Conservation (phyloP, 352 stramenopile genomes). For the Phytopythium delawarense region DNA sequence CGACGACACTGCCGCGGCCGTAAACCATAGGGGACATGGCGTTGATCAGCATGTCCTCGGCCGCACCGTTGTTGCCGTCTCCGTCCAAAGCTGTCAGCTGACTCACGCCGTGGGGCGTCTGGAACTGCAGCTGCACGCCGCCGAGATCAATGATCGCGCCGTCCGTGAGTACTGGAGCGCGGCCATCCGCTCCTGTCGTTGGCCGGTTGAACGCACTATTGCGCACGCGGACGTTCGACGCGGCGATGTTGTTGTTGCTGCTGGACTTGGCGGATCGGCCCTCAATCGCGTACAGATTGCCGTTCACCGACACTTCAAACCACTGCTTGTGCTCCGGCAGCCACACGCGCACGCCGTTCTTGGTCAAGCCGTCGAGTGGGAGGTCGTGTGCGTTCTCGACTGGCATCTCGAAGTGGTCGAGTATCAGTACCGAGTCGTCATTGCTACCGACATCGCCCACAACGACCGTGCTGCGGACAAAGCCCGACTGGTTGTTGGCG, state of each 20-base stretch:
- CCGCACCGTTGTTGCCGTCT: constrained; percentile 1
- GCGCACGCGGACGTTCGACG: constrained; percentile 12
- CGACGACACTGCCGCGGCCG: constrained; percentile 15
- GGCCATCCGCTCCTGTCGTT: constrained; percentile 22
- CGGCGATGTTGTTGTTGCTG: constrained; percentile 3
- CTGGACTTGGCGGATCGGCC: constrained; percentile 21
- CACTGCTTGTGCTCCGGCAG: constrained; percentile 66
- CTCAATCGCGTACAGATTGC: constrained; percentile 65
- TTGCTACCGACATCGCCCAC: constrained; percentile 12
- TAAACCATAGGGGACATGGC: constrained; percentile 28
- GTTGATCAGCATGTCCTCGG: constrained; percentile 11
- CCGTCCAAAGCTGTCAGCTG: constrained; percentile 1
- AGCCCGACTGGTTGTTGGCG: neutral
- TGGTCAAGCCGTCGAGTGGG: constrained; percentile 70
- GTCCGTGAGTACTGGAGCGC: constrained; percentile 51
- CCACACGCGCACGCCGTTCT: constrained; percentile 78
- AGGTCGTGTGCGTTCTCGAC: constrained; percentile 31
- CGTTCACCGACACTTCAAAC: constrained; percentile 82
- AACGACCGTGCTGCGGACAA: constrained; percentile 14
- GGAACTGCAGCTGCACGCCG: constrained; percentile 75
- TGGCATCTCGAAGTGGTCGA: constrained; percentile 43
- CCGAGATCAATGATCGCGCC: constrained; percentile 75
- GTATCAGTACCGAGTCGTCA: constrained; percentile 11
- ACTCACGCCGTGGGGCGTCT: constrained; percentile 28
- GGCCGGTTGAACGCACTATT: constrained; percentile 72